These are phyloP conservation scores for Dendryphion nanum DNA, from an alignment of 2,329 filamentous ascomycete genomes.

Conservation along the genomic window DNA sequence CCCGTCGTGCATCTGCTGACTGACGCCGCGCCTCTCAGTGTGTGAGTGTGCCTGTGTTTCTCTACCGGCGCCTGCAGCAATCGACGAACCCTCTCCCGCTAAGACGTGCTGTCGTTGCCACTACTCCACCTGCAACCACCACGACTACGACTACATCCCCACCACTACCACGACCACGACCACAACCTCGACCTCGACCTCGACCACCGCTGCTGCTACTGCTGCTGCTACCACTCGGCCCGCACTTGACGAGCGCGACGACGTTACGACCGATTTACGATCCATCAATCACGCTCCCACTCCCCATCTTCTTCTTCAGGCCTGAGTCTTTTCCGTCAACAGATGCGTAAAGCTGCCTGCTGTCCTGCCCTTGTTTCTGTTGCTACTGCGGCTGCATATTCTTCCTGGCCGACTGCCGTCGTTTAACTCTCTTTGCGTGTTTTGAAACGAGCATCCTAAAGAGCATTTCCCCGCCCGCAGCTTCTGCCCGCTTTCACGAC, in stretches of 20 bases:
- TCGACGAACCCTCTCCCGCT: no score
- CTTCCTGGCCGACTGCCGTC: slow-evolving; percentile 25
- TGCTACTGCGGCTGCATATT: slow-evolving; percentile 18
- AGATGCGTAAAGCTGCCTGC: slow-evolving; percentile 18
- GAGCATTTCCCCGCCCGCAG: slow-evolving; percentile 24
- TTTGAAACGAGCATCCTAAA: slow-evolving; percentile 27
- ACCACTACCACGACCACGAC: slow-evolving; percentile 1
- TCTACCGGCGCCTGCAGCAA: no score
- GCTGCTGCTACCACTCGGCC: slow-evolving; percentile 23
- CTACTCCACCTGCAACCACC: no score
- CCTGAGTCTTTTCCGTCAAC: slow-evolving; percentile 9
- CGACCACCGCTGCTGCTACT: slow-evolving; percentile 1
- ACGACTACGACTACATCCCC: neutral
- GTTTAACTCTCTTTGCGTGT: slow-evolving; percentile 28
- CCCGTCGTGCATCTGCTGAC: no score
- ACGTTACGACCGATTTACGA: slow-evolving; percentile 31
- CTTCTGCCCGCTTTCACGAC: slow-evolving; percentile 32
- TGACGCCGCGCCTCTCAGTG: no score
- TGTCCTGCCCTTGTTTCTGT: slow-evolving; percentile 7
- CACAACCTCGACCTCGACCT: neutral
- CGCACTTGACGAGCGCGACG: slow-evolving; percentile 30
- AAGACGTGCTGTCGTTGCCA: no score
- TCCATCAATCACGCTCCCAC: slow-evolving; percentile 3
- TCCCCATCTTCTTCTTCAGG: neutral
- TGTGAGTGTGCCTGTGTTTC: no score